phyloP scores from a whole-genome alignment of 2,329 filamentous ascomycete species.

The Fusarium bactridioides region DNA sequence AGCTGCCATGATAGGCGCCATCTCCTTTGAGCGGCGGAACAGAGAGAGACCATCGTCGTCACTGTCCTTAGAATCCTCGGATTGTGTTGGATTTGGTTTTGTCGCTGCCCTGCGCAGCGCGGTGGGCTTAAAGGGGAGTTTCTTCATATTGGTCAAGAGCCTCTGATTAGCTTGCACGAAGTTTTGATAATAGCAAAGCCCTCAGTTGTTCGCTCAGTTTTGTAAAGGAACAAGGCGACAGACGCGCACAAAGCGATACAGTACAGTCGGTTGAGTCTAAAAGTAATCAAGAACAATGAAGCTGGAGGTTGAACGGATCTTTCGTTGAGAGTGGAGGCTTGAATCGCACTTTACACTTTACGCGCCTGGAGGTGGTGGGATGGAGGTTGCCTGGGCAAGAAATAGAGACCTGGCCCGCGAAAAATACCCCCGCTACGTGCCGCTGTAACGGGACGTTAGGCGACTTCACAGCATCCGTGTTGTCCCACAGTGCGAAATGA shows the following conservation, averaged over 20 bases:
- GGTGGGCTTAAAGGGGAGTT: constrained; percentile 60
- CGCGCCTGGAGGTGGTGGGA: constrained; percentile 18
- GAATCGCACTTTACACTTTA: constrained; percentile 24
- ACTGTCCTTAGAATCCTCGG: constrained; percentile 27
- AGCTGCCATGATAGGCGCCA: constrained; percentile 56
- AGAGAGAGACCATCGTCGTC: constrained; percentile 53
- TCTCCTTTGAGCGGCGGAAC: constrained; percentile 60
- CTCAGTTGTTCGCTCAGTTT: neutral
- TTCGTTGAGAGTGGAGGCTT: neutral
- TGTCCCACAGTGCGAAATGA: constrained; percentile 37
- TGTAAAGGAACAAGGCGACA: neutral
- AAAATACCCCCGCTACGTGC: constrained; percentile 30
- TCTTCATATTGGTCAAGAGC: constrained; percentile 44
- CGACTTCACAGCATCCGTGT: constrained; percentile 2
- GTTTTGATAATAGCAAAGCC: constrained; percentile 10
- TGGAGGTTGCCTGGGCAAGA: constrained; percentile 15
- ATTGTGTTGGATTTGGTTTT: constrained; percentile 38
- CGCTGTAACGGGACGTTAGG: constrained; percentile 35
- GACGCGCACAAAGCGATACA: neutral
- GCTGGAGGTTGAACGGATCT: neutral
- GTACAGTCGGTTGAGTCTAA: neutral
- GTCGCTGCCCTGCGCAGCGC: constrained; percentile 48
- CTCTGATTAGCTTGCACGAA: constrained; percentile 12
- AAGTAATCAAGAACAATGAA: neutral
- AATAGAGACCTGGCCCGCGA: constrained; percentile 10